Conservation (phyloP, 2,329 filamentous ascomycete genomes). For the Fusarium nodosum region DNA sequence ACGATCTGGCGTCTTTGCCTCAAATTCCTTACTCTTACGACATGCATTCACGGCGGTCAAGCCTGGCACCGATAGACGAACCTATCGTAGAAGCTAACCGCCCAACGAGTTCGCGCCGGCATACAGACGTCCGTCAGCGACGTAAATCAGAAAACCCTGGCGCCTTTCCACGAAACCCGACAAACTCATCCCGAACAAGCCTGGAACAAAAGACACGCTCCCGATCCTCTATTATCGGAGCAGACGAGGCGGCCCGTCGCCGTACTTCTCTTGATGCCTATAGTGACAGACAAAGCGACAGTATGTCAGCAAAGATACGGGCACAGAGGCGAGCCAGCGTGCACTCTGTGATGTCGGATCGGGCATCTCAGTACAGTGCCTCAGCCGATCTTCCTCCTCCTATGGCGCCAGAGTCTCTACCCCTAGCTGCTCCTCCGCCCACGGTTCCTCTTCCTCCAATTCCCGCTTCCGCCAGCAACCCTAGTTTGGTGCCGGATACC, state of each 20-base stretch:
- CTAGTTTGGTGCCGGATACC: constrained; percentile 41
- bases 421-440: constrained; percentile 50
- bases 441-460: constrained; percentile 52
- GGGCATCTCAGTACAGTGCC: constrained; percentile 43
- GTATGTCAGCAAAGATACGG: constrained; percentile 39
- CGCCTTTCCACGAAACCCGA: constrained; percentile 26
- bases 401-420: constrained; percentile 43
- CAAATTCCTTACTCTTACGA: constrained; percentile 28
- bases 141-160: constrained; percentile 43
- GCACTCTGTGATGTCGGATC: constrained; percentile 49
- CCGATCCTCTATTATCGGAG: constrained; percentile 34
- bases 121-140: constrained; percentile 53
- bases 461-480: constrained; percentile 47
- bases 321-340: constrained; percentile 50
- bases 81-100: constrained; percentile 34
- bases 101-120: constrained; percentile 49
- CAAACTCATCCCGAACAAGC: constrained; percentile 29
- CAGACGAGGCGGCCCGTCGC: constrained; percentile 45
- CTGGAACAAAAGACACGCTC: constrained; percentile 43
- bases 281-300: constrained; percentile 42
- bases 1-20: constrained; percentile 37
- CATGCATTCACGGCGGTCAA: constrained; percentile 46
- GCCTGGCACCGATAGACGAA: constrained; percentile 37
- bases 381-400: constrained; percentile 47
- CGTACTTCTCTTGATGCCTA: constrained; percentile 54